phyloP scores from a whole-genome alignment of 2,329 filamentous ascomycete genomes.

The Neopestalotiopsis sp. region DNA sequence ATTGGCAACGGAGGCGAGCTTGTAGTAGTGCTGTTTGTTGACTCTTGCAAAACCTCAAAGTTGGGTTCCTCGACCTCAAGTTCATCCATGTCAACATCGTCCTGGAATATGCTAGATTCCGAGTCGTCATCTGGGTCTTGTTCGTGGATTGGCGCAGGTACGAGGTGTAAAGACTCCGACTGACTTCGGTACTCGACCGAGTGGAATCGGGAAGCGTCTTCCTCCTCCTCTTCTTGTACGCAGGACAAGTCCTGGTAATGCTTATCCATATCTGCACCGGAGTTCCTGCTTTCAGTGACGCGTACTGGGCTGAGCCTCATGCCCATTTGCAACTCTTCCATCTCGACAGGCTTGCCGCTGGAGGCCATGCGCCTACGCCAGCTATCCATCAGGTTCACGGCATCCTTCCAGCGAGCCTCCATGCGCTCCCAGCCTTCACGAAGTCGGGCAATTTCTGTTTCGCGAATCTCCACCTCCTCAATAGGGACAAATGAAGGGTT shows the following conservation, averaged over 20 bases:
- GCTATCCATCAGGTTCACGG: constrained; percentile 86
- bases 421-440: constrained; percentile 91
- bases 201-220: constrained; percentile 37
- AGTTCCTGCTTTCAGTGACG: constrained; percentile 56
- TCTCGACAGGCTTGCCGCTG: constrained; percentile 71
- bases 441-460: constrained; percentile 86
- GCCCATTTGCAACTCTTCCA: constrained; percentile 71
- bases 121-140: constrained; percentile 35
- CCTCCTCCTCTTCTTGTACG: constrained; percentile 48
- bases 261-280: constrained; percentile 37
- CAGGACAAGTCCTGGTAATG: constrained; percentile 42
- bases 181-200: constrained; percentile 35
- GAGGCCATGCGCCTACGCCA: constrained; percentile 85
- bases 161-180: constrained; percentile 44
- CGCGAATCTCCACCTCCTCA: constrained; percentile 90
- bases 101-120: constrained; percentile 43
- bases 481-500: constrained; percentile 96
- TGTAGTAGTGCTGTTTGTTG: constrained; percentile 35
- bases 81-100: constrained; percentile 43
- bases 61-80: constrained; percentile 37
- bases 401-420: constrained; percentile 89
- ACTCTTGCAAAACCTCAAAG: constrained; percentile 37
- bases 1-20: constrained; percentile 52
- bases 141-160: constrained; percentile 41
- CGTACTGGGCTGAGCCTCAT: constrained; percentile 66